Evolutionary conservation across 306 rosid genomes (phyloP), one percentile per base, ranked within the genome.

Genomic region (Quercus engelmannii): DNA sequence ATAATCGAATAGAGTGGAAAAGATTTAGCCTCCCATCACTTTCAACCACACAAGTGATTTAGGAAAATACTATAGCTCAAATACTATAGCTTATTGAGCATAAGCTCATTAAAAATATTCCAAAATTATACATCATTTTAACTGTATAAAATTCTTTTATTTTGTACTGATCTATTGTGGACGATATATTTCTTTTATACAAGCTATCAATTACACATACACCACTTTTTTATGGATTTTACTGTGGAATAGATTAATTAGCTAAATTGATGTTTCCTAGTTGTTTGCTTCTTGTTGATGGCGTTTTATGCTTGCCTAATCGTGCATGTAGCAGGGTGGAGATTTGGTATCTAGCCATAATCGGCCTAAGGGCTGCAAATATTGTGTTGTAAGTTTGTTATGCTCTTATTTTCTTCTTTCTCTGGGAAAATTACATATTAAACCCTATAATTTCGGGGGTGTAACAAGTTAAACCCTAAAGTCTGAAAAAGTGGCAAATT

Each of bases 321-420:
- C 79, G 55, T 83, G 73, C 76, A 30, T 79, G 71, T 80, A 56
- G 71, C 91, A 95, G 99, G 89, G 78, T 71, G 80, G 82, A 79
- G 74, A 76, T 77, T 86, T 78, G 75, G 70, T 64, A 35, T 71
- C 72, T 72, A 78, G 81, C 73, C 56, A 57, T 51, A 83, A 79
- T 73, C 79, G 62, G 73, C 85, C 68, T 5, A 85, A 38, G 43
- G 91, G 89, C 69, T 95, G 98, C 94, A 84, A 80, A 78, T 90
- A 93, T 83, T 95, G 99, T 82, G 73, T 38, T 84, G 99, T 93
- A 92, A 91, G 98, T 93, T 83, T 79, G 63, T 59, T 72, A 30
- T 64, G 73, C 80, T 62, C 49, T 33, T 80, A 35, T 4, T 49
- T 23, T 65, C 81, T 78, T 75, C 6, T 56, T 77, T 41, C 46